These are phyloP conservation scores for Neobulgaria alba DNA, from an alignment of 2,329 filamentous ascomycete genomes.

Conservation along the genomic window DNA sequence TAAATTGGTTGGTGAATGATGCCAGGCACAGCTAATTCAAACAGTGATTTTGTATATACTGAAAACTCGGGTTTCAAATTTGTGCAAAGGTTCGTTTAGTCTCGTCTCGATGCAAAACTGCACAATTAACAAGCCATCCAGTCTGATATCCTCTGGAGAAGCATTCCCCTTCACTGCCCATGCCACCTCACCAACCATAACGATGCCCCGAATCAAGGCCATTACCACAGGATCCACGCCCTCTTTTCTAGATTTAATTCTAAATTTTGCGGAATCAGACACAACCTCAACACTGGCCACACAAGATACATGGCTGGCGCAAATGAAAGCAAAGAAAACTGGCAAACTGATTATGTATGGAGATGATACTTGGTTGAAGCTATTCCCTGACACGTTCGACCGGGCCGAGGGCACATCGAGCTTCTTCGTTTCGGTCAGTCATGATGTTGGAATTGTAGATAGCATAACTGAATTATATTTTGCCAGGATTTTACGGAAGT, in stretches of 20 bases:
- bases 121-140: conserved; percentile 7
- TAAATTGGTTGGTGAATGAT: neutral
- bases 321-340: conserved; percentile 65
- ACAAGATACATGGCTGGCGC: conserved; percentile 94
- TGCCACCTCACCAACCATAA: conserved; percentile 93
- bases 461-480: conserved; percentile 21
- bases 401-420: conserved; percentile 88
- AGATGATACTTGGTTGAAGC: conserved; percentile 96
- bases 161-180: conserved; percentile 93
- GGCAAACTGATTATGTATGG: conserved; percentile 90
- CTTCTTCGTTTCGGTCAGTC: conserved; percentile 90
- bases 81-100: conserved; percentile 64
- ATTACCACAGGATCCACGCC: conserved; percentile 98
- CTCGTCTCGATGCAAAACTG: too few relatives aligned
- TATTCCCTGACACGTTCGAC: conserved; percentile 84
- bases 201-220: conserved; percentile 95
- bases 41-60: conserved; percentile 86
- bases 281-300: conserved; percentile 77
- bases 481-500: conserved; percentile 90
- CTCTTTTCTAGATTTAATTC: conserved; percentile 91
- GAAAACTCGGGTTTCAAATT: conserved; percentile 73
- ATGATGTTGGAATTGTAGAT: conserved; percentile 17
- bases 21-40: conserved; percentile 17
- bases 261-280: conserved; percentile 93
- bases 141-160: conserved; percentile 50